Conservation (phyloP, 768 basidiomycete genomes). For the Lepiota subincarnata region DNA sequence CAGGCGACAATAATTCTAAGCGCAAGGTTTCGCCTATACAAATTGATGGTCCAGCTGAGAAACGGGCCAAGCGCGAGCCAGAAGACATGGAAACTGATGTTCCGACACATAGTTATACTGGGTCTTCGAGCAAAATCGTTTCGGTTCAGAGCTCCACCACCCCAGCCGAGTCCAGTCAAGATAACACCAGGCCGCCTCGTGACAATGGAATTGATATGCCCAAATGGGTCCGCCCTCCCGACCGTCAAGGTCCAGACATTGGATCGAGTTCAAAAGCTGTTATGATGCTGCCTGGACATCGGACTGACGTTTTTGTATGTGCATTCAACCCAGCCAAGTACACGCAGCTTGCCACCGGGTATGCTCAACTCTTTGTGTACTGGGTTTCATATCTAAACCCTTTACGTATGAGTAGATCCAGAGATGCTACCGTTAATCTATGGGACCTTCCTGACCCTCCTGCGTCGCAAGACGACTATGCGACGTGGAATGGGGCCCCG, state of each 20-base stretch:
- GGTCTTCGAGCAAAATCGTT: constrained; percentile 4
- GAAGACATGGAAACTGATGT: constrained; percentile 47
- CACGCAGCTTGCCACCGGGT: constrained; percentile 73
- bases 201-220: constrained; percentile 3
- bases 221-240: not conserved
- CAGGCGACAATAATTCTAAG: constrained; percentile 30
- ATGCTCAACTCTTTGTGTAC: constrained; percentile 19
- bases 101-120: constrained; percentile 10
- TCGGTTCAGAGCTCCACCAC: constrained; percentile 13
- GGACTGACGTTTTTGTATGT: constrained; percentile 73
- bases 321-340: constrained; percentile 68
- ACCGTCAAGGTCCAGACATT: constrained; percentile 36
- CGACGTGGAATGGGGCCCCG: constrained; percentile 30
- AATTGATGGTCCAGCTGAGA: constrained; percentile 54
- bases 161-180: constrained; percentile 14
- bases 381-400: not conserved
- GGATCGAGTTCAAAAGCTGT: constrained; percentile 37
- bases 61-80: constrained; percentile 52
- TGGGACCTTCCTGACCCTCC: constrained; percentile 60
- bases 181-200: constrained; percentile 12
- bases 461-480: constrained; percentile 24
- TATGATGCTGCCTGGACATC: constrained; percentile 53
- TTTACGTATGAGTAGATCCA: constrained; percentile 47
- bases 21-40: constrained; percentile 51
- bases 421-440: constrained; percentile 69